Evolutionary conservation across 2,329 filamentous ascomycete species (phyloP).

Genomic region (Aspergillus pseudotamarii): DNA sequence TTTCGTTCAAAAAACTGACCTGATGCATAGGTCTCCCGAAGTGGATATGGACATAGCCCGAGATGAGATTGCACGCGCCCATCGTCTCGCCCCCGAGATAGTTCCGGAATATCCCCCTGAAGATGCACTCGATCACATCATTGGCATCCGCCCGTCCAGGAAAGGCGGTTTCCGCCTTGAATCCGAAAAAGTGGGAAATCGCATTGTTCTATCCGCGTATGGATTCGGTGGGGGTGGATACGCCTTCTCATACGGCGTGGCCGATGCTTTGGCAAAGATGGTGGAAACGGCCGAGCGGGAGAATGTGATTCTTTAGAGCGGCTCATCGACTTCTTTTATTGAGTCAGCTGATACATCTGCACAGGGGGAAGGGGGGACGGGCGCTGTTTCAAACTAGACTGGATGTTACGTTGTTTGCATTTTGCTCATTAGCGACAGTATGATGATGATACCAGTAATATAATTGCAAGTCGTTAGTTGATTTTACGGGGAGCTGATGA

Average conservation of each 20-base stretch:
- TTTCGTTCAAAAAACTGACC: neutral
- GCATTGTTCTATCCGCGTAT: constrained; percentile 38
- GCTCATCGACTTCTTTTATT: neutral
- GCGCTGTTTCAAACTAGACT: neutral
- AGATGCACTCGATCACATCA: constrained; percentile 35
- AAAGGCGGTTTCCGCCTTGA: constrained; percentile 40
- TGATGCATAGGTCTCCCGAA: constrained; percentile 32
- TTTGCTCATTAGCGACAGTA: constrained; percentile 1
- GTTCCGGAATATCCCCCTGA: constrained; percentile 35
- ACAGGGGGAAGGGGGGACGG: neutral
- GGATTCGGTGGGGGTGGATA: constrained; percentile 44
- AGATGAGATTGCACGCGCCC: constrained; percentile 44
- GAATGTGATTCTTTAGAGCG: constrained; percentile 28
- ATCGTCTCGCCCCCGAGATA: constrained; percentile 40
- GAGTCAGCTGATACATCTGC: neutral
- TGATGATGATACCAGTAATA: neutral
- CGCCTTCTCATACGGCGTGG: constrained; percentile 42
- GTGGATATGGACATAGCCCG: constrained; percentile 39
- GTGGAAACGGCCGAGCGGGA: constrained; percentile 36
- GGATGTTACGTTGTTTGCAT: neutral
- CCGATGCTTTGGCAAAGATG: constrained; percentile 39
- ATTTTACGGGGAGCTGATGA: neutral
- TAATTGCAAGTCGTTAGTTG: neutral
- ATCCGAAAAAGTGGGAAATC: constrained; percentile 28
- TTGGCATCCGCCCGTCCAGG: constrained; percentile 40